Conservation (phyloP, 306 rosid species). For the Pyrus pyrifolia region DNA sequence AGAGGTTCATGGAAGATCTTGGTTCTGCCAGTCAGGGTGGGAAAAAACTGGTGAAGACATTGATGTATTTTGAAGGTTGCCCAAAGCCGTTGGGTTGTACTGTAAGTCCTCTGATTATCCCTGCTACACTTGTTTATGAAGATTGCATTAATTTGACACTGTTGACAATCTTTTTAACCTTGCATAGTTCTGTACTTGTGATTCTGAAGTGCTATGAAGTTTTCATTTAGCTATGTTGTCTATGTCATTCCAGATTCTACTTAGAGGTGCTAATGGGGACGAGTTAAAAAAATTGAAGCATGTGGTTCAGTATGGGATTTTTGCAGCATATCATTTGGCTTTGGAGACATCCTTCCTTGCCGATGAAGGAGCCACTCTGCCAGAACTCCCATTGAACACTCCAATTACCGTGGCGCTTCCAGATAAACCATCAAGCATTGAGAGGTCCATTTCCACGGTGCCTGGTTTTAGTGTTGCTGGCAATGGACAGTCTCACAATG, state of each 20-base stretch:
- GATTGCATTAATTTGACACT: not conserved
- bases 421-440: slow-evolving; percentile 46
- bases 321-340: slow-evolving; percentile 98
- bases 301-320: slow-evolving; percentile 91
- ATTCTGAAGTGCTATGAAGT: slow-evolving; percentile 4
- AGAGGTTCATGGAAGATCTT: slow-evolving; percentile 70
- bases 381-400: slow-evolving; percentile 72
- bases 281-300: slow-evolving; percentile 92
- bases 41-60: slow-evolving; percentile 69
- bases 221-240: slow-evolving; percentile 21
- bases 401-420: slow-evolving; percentile 78
- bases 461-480: slow-evolving; percentile 49
- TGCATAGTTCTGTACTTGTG: not conserved
- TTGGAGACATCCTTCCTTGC: slow-evolving; percentile 98
- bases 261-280: slow-evolving; percentile 77
- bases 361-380: slow-evolving; percentile 93
- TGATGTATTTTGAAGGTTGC: slow-evolving; percentile 98
- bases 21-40: slow-evolving; percentile 52
- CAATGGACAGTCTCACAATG: slow-evolving; percentile 34
- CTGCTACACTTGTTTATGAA: not conserved
- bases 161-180: not conserved
- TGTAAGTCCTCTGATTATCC: slow-evolving; percentile 46
- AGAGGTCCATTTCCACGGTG: slow-evolving; percentile 85
- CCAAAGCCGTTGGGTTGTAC: slow-evolving; percentile 97
- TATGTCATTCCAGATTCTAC: slow-evolving; percentile 60